These are phyloP conservation scores for Collybia mongolica DNA, from an alignment of 768 basidiomycete genomes.

Conservation along the genomic window DNA sequence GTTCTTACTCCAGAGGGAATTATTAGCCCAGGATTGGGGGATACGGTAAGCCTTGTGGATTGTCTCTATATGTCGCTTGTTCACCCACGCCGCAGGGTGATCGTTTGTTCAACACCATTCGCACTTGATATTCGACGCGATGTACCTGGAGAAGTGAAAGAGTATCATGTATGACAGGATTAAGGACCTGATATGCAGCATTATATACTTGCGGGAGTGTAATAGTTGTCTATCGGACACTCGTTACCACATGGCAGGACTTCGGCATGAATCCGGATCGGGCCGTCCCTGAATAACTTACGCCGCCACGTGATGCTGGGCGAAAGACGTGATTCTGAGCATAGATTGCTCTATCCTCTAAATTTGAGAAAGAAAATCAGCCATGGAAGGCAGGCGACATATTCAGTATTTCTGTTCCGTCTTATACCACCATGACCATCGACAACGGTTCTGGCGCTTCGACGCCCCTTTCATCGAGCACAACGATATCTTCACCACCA, in stretches of 20 bases:
- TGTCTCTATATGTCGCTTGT: background rate
- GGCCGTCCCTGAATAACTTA: background rate
- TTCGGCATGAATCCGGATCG: no score
- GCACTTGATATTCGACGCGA: conserved; percentile 20
- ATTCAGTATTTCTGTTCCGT: background rate
- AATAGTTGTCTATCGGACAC: no score
- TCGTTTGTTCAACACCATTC: conserved; percentile 77
- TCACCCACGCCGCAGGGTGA: conserved; percentile 64
- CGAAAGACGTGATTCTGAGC: conserved; percentile 43
- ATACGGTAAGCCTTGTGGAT: conserved; percentile 58
- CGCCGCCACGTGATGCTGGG: conserved; percentile 15
- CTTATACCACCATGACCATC: conserved; percentile 11
- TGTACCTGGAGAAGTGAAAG: no score
- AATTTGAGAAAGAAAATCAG: conserved; percentile 15
- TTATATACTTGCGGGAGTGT: no score
- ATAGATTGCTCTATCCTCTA: conserved; percentile 32
- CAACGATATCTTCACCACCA: conserved; percentile 37
- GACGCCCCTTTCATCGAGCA: conserved; percentile 38
- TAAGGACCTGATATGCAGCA: no score
- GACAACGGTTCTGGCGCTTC: conserved; percentile 31
- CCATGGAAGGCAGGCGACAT: conserved; percentile 8
- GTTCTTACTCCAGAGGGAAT: conserved; percentile 71
- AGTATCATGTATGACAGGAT: no score
- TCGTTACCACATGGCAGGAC: no score
- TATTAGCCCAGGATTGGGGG: conserved; percentile 89